Evolutionary conservation across 2,329 filamentous ascomycete species (phyloP).

Genomic region (Colletotrichum simmondsii): DNA sequence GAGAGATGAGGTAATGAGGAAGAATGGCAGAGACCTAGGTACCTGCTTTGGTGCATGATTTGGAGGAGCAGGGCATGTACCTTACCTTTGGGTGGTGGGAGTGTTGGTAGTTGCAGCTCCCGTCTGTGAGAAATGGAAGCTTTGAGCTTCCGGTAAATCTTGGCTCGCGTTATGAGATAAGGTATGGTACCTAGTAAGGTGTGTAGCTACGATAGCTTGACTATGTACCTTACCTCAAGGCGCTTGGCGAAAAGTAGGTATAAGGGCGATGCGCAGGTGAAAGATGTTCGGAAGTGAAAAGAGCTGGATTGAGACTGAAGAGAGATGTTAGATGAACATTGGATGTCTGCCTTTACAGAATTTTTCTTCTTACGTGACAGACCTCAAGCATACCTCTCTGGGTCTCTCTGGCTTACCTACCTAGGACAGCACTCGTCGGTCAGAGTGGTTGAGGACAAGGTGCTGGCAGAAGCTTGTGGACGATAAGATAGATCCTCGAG

Average conservation of each 20-base stretch:
- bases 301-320: neutral
- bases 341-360: neutral
- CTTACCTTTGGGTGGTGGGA: neutral
- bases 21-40: neutral
- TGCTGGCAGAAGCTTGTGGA: conserved; percentile 18
- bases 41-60: neutral
- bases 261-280: neutral
- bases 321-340: neutral
- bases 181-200: neutral
- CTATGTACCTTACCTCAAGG: neutral
- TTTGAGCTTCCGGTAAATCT: conserved; percentile 17
- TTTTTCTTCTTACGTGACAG: neutral
- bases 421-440: conserved; percentile 5
- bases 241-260: neutral
- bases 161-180: neutral
- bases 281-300: neutral
- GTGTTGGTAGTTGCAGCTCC: neutral
- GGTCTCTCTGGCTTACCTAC: neutral
- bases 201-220: neutral
- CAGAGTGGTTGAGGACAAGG: neutral
- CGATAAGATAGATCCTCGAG: conserved; percentile 1
- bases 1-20: conserved; percentile 26
- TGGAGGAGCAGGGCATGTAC: neutral
- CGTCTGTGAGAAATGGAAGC: neutral
- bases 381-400: neutral